Evolutionary conservation across 164 flowering plant species (phyloP).

Genomic region (Vitis amurensis): DNA sequence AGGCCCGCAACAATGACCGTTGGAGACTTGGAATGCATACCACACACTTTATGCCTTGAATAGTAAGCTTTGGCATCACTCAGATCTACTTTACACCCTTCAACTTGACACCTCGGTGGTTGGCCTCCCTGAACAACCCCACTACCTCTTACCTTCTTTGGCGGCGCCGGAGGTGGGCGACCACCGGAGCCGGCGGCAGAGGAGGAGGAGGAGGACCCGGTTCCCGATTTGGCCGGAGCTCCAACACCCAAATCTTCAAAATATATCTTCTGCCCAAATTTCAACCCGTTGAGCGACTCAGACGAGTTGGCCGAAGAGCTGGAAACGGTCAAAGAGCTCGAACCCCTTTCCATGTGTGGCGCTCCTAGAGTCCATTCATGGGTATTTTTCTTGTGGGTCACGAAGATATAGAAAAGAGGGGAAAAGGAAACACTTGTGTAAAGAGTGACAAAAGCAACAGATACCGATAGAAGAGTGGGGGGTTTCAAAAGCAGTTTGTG

Average conservation of each 20-base stretch:
- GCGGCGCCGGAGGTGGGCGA: conserved; percentile 16
- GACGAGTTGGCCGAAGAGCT: conserved; percentile 38
- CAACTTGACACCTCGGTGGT: conserved; percentile 89
- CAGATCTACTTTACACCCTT: conserved; percentile 82
- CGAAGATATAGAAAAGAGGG: background rate
- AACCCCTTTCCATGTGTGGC: conserved; percentile 46
- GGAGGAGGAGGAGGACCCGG: conserved; percentile 12
- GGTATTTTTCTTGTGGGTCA: conserved; percentile 12
- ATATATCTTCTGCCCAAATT: conserved; percentile 74
- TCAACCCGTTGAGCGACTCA: conserved; percentile 64
- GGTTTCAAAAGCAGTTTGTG: background rate
- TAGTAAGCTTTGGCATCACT: conserved; percentile 84
- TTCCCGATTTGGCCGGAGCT: conserved; percentile 29
- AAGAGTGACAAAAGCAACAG: background rate
- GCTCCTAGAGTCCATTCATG: conserved; percentile 32
- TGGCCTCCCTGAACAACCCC: conserved; percentile 35
- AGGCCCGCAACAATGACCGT: conserved; percentile 66
- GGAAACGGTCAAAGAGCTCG: conserved; percentile 33
- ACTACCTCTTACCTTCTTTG: conserved; percentile 46
- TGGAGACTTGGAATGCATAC: conserved; percentile 76
- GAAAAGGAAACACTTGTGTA: background rate
- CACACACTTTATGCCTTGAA: conserved; percentile 92
- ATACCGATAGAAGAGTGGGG: background rate
- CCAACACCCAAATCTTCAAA: conserved; percentile 66
- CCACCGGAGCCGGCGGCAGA: conserved; percentile 12